These are phyloP conservation scores for Sphaerulina vaccinii DNA, from an alignment of 2,329 filamentous ascomycete genomes.

Conservation along the genomic window DNA sequence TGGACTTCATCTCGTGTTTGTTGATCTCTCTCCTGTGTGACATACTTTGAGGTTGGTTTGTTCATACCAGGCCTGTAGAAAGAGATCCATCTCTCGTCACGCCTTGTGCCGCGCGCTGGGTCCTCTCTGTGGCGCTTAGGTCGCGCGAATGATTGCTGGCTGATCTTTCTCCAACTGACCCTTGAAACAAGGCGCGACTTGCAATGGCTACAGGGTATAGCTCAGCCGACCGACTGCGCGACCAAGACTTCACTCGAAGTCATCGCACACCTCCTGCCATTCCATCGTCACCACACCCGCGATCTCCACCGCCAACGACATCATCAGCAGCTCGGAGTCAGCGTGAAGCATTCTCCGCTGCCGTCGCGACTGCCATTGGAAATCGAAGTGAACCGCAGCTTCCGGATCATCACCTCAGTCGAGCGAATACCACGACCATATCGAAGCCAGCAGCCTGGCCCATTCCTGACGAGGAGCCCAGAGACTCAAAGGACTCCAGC, in stretches of 20 bases:
- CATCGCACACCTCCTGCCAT: conserved; percentile 27
- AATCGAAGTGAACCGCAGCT: conserved; percentile 2
- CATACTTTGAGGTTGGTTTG: not conserved
- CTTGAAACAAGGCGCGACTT: conserved; percentile 13
- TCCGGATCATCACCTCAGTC: conserved; percentile 2
- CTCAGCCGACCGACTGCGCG: conserved; percentile 22
- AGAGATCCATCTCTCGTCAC: conserved; percentile 4
- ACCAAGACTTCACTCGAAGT: conserved; percentile 27
- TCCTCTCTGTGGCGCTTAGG: conserved; percentile 10
- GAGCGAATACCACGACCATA: not conserved
- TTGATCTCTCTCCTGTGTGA: too few relatives aligned
- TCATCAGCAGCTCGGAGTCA: not conserved
- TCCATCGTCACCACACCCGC: conserved; percentile 10
- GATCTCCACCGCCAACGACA: conserved; percentile 9
- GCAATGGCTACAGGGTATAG: conserved; percentile 27
- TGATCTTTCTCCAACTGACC: conserved; percentile 6
- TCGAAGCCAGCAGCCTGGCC: conserved; percentile 3
- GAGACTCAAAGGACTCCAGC: not conserved
- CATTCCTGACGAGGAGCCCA: not conserved
- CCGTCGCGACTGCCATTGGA: conserved; percentile 11
- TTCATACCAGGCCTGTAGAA: too few relatives aligned
- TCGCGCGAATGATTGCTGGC: conserved; percentile 8
- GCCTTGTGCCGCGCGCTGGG: conserved; percentile 6
- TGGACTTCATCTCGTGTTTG: not conserved
- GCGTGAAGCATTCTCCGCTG: conserved; percentile 10